Base-by-base conservation (phyloP, 2,329 filamentous ascomycete genomes). In the Tolypocladium ophioglossoides region DNA sequence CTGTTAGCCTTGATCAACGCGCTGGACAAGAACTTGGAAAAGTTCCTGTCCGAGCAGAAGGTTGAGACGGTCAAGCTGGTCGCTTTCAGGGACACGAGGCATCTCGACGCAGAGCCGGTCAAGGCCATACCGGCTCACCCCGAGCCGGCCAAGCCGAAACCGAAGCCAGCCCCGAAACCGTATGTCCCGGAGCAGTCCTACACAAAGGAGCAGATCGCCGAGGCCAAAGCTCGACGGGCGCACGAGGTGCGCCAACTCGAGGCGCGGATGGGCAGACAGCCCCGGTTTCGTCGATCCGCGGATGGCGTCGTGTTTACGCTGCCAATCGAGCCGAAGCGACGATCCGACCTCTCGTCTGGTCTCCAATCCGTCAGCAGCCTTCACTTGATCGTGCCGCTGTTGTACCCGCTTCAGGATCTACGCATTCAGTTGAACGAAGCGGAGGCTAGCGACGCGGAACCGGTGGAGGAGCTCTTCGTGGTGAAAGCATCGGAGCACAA, bases 231-330 rank as follows among this genome's bases (percentile, higher is more conserved):
- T 41, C 78, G 79, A 53, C 76, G 88, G 56, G 80, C 83, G 22
- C 73, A 78, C 50, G 86, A 92, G 64, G 80, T 81, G 27, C 80
- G 84, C 39, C 87, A 91, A 63, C 76, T 94, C 0, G 87, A 91
- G 70, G 79, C 87, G 32, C 82, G 89, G 35, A 83, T 94, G 75
- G 81, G 85, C 18, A 78, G 85, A 59, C 66, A 86, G 51, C 76
- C 82, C 1, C 68, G 82, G 38, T 94, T 87, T 64, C 79, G 82
- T 34, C 87, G 85, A 58, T 85, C 84, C 1, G 73, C 78, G 34
- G 86, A 91, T 67, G 87, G 86, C 1, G 75, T 85, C 56, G 78
- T 82, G 18, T 92, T 86, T 65, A 85, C 80, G 2, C 66, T 92
- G 14, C 86, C 87, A 0, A 70, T 94, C 3, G 83, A 88, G 58